phyloP scores from a whole-genome alignment of 495 filamentous ascomycete genomes.

The Xylaria nigripes region DNA sequence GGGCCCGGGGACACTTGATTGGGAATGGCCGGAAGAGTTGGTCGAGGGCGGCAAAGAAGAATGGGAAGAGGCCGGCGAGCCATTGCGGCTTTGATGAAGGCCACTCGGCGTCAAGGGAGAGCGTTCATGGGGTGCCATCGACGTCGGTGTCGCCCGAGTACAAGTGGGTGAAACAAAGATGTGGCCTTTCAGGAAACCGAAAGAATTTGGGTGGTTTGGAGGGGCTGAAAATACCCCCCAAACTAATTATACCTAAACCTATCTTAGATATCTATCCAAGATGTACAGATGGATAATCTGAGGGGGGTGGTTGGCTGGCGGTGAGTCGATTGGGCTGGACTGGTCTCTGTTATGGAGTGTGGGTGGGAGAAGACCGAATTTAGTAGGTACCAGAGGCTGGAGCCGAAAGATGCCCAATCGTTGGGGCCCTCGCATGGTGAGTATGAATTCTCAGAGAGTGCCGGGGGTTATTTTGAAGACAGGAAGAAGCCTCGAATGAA shows the following conservation, averaged over 20 bases:
- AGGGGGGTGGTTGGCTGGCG: no score
- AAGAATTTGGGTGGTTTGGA: no score
- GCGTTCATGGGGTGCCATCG: constrained; percentile 20
- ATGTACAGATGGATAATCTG: no score
- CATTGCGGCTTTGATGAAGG: constrained; percentile 38
- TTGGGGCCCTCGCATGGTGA: neutral
- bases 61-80: constrained; percentile 23
- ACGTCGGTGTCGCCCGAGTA: neutral
- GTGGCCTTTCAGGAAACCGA: neutral
- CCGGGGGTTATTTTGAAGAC: no score
- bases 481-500: no score
- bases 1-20: neutral
- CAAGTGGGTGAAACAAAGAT: neutral
- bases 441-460: neutral
- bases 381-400: neutral
- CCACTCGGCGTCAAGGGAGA: constrained; percentile 34
- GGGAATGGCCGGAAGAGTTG: neutral
- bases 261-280: no score
- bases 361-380: no score
- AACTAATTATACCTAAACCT: no score
- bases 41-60: neutral
- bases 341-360: no score
- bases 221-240: no score
- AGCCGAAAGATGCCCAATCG: neutral
- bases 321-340: no score